Evolutionary conservation across 306 rosid species (phyloP).

Genomic region (Trifolium subterraneum): DNA sequence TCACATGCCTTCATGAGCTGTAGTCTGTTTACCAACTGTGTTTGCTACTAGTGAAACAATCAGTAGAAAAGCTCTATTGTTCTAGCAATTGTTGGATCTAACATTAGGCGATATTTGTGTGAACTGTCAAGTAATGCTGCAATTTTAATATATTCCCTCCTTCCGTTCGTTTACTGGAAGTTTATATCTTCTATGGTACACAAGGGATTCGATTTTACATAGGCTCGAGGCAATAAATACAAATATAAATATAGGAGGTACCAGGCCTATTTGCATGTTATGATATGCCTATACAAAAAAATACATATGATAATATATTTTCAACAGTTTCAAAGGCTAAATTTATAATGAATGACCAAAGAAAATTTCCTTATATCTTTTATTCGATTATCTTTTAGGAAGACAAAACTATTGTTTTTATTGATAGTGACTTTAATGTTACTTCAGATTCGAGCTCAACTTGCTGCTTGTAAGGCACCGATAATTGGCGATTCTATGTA

Average conservation of each 20-base stretch:
- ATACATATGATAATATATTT: background rate
- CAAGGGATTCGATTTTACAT: background rate
- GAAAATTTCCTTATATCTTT: background rate
- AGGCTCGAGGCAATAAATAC: background rate
- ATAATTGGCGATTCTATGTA: conserved; percentile 92
- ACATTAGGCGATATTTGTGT: conserved; percentile 10
- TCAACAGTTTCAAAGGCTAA: conserved; percentile 15
- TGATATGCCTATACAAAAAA: background rate
- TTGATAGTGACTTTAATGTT: conserved; percentile 36
- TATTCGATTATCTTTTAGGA: conserved; percentile 2
- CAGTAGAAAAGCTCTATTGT: conserved; percentile 1
- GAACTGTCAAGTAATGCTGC: background rate
- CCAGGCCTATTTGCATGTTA: background rate
- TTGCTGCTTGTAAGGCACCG: conserved; percentile 82
- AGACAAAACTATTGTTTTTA: conserved; percentile 22
- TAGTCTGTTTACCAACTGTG: background rate
- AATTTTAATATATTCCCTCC: conserved; percentile 18
- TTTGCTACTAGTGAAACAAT: conserved; percentile 22
- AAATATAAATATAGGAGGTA: background rate
- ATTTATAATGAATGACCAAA: conserved; percentile 10
- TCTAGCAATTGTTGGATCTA: conserved; percentile 17
- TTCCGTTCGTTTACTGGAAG: background rate
- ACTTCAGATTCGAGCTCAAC: conserved; percentile 90
- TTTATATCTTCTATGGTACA: background rate
- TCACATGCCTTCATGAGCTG: conserved; percentile 9